Evolutionary conservation across 2,329 filamentous ascomycete genomes (phyloP).

Genomic region (Thermomyces lanuginosus): DNA sequence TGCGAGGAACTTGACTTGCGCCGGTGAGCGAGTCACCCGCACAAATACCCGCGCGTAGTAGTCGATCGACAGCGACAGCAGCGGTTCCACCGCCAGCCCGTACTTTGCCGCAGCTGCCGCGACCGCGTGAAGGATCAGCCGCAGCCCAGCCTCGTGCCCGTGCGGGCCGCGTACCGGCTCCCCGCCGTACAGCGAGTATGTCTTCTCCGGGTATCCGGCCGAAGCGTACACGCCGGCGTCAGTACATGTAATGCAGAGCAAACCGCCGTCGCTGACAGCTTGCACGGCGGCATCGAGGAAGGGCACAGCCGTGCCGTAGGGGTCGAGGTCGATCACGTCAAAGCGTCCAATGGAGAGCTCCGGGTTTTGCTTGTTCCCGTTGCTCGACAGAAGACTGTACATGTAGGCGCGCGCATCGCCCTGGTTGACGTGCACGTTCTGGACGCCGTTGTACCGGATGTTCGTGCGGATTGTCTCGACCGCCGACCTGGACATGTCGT

Average conservation of each 20-base stretch:
- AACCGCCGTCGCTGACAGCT: slow-evolving; percentile 68
- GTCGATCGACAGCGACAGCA: slow-evolving; percentile 86
- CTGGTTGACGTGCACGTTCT: slow-evolving; percentile 52
- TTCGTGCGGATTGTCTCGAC: slow-evolving; percentile 71
- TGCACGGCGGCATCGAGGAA: slow-evolving; percentile 88
- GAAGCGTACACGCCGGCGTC: slow-evolving; percentile 93
- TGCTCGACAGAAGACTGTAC: slow-evolving; percentile 52
- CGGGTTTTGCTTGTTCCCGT: slow-evolving; percentile 22
- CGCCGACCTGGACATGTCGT: slow-evolving; percentile 67
- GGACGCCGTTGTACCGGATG: slow-evolving; percentile 62
- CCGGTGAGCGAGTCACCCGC: slow-evolving; percentile 59
- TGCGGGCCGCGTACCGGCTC: slow-evolving; percentile 68
- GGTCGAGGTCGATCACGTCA: slow-evolving; percentile 91
- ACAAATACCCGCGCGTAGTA: slow-evolving; percentile 90
- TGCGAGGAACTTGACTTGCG: slow-evolving; percentile 75
- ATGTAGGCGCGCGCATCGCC: slow-evolving; percentile 83
- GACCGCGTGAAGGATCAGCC: slow-evolving; percentile 69
- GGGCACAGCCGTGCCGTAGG: slow-evolving; percentile 81
- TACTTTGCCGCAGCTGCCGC: slow-evolving; percentile 69
- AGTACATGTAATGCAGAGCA: slow-evolving; percentile 91
- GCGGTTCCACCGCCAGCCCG: slow-evolving; percentile 73
- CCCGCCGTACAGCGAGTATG: slow-evolving; percentile 85
- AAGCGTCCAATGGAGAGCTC: slow-evolving; percentile 41
- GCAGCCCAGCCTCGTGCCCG: slow-evolving; percentile 77
- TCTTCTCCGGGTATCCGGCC: slow-evolving; percentile 84